A percentile compares a stretch with the other conserved stretches of the same genome.
Conservation (phyloP, 2,329 filamentous ascomycete species). For the Cadophora sp. region DNA sequence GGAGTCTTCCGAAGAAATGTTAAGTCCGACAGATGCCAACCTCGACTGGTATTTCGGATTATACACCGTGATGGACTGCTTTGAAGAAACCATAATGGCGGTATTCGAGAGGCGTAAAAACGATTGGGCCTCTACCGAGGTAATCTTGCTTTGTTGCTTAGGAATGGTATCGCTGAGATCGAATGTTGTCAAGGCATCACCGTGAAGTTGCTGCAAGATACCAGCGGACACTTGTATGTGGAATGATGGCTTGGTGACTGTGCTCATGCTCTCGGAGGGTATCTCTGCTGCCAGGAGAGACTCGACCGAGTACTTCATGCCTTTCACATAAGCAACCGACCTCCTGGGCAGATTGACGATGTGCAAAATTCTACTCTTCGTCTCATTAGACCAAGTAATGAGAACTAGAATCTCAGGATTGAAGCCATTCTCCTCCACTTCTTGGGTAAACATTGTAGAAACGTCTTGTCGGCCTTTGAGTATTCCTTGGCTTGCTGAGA, state of each 20-base stretch:
- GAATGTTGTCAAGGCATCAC: conserved; percentile 63
- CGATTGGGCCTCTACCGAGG: conserved; percentile 59
- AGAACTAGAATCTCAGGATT: conserved; percentile 62
- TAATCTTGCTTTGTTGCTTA: conserved; percentile 61
- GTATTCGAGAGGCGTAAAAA: conserved; percentile 72
- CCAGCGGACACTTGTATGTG: conserved; percentile 69
- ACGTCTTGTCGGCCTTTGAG: conserved; percentile 60
- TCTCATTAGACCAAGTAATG: conserved; percentile 38
- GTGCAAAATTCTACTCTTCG: conserved; percentile 37
- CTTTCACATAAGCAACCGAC: conserved; percentile 27
- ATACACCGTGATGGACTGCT: conserved; percentile 64
- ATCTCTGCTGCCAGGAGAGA: conserved; percentile 38
- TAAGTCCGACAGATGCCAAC: conserved; percentile 50
- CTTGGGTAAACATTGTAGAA: conserved; percentile 57
- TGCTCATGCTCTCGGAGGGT: conserved; percentile 24
- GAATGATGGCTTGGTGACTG: conserved; percentile 45
- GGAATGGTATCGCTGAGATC: conserved; percentile 69
- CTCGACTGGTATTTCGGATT: conserved; percentile 70
- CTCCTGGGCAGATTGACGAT: conserved; percentile 42
- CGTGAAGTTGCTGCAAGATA: conserved; percentile 64
- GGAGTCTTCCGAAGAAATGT: conserved; percentile 24
- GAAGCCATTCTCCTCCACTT: conserved; percentile 51
- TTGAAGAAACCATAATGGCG: conserved; percentile 67
- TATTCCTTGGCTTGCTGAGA: conserved; percentile 43
- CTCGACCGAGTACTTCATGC: conserved; percentile 40